Base-by-base conservation (phyloP, 129 eudicot species). In the Oenanthe sinensis region DNA sequence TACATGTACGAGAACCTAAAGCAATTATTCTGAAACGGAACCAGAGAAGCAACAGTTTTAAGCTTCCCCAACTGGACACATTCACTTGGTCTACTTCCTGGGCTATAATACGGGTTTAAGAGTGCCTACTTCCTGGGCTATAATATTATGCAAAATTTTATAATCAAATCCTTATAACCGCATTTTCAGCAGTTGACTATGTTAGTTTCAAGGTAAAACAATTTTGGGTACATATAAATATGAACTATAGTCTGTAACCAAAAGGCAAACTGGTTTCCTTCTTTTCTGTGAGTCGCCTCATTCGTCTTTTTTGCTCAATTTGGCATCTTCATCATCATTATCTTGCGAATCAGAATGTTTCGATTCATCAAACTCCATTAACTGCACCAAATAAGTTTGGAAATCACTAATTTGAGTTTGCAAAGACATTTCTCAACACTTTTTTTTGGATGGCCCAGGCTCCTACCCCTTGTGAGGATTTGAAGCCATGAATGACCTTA, bases 251-350 rank as follows among this genome's bases (percentile, higher is more conserved):
- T 72, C 20, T n/a, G 76, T 72, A 43, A 72, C 39, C 16, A 44
- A 44, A 46, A 70, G 72, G 6, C 46, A 71, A 71, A 72, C 20
- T 43, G 33, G 28, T n/a, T 44, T 42, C 28, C 37, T 4, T 71
- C 5, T 24, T 20, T 2, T 71, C 6, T 71, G 30, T 2, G 36
- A 20, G 14, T 72, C 33, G 12, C 50, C 37, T 72, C 54, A 72
- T n/a, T 72, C 76, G 9, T 72, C 76, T 72, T 72, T 72, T 72
- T 72, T 72, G 76, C 76, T 72, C 19, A 24, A 10, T 72, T 44
- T 44, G 76, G 54, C 37, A 8, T n/a, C 67, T 13, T 58, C 67
- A 67, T 67, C 42, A 9, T 67, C 72, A 67, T 30, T 33, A 12
- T 44, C 76, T 72, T 72, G 36, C 2, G 39, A 72, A 72, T 46